phyloP scores from a whole-genome alignment of 768 basidiomycete genomes.

The Mycena galericulata region DNA sequence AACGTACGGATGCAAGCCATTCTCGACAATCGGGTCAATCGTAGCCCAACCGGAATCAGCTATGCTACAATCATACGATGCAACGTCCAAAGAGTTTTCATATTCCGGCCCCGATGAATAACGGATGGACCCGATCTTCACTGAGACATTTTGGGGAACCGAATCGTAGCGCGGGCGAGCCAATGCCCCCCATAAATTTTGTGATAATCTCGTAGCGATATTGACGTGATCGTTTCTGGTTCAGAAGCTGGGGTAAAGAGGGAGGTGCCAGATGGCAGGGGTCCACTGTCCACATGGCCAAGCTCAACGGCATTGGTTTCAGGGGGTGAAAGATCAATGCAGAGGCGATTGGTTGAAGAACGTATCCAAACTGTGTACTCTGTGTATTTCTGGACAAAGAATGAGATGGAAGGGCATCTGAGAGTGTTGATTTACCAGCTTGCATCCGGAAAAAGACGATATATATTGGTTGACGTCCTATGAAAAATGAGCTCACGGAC shows the following conservation, averaged over 20 bases:
- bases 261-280: slow-evolving; percentile 1
- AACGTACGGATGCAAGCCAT: not conserved
- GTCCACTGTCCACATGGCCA: not conserved
- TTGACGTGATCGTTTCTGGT: not conserved
- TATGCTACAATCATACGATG: not conserved
- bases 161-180: not conserved
- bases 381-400: not conserved
- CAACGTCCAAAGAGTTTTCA: slow-evolving; percentile 5
- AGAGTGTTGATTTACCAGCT: not conserved
- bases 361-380: slow-evolving; percentile 2
- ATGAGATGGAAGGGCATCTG: not conserved
- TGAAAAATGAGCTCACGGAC: not conserved
- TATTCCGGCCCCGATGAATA: not conserved
- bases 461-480: not conserved
- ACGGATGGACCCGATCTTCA: slow-evolving; percentile 2
- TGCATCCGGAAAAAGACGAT: not conserved
- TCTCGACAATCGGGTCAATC: slow-evolving; percentile 4
- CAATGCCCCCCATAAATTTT: not conserved
- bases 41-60: not conserved
- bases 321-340: not conserved
- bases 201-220: slow-evolving; percentile 6
- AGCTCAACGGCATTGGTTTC: not conserved
- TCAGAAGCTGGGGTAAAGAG: not conserved
- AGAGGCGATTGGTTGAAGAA: not conserved
- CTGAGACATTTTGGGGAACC: not conserved